Evolutionary conservation across 2,329 filamentous ascomycete genomes (phyloP).

Genomic region (Endoconidiophora polonica): DNA sequence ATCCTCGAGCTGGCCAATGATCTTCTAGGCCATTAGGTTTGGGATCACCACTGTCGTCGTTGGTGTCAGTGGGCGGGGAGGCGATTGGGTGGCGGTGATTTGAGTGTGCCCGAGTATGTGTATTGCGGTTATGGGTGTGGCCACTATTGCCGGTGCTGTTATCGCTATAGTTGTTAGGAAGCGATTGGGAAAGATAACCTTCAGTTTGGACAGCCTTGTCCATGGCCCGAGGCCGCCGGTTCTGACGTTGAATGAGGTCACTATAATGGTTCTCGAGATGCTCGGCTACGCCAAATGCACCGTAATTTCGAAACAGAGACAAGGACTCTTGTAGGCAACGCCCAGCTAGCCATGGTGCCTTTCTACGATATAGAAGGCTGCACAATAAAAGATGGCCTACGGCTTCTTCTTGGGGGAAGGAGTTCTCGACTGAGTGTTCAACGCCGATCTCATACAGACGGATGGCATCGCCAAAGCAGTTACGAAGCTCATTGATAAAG

Average conservation of each 20-base stretch:
- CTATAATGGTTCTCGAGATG: slow-evolving; percentile 52
- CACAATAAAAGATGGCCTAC: slow-evolving; percentile 59
- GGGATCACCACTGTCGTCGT: neutral
- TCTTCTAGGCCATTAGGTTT: neutral
- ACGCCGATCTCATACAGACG: slow-evolving; percentile 51
- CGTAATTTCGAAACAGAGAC: slow-evolving; percentile 49
- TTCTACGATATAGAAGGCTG: slow-evolving; percentile 49
- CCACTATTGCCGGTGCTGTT: neutral
- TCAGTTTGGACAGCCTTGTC: slow-evolving; percentile 57
- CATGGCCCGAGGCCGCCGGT: slow-evolving; percentile 37
- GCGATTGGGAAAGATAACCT: slow-evolving; percentile 24
- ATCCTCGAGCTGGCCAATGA: slow-evolving; percentile 4
- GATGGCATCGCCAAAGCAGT: slow-evolving; percentile 41
- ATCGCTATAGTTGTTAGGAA: slow-evolving; percentile 5
- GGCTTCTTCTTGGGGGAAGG: slow-evolving; percentile 54
- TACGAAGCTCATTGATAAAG: slow-evolving; percentile 46
- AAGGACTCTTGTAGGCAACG: slow-evolving; percentile 52
- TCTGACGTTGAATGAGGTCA: slow-evolving; percentile 47
- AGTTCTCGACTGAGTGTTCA: slow-evolving; percentile 53
- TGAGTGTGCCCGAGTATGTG: slow-evolving; percentile 7
- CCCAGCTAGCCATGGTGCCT: slow-evolving; percentile 50
- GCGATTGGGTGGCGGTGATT: neutral
- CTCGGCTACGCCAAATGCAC: slow-evolving; percentile 51
- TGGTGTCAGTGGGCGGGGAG: neutral
- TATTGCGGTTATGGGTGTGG: neutral